These are phyloP conservation scores for Echinosophora koreensis DNA, from an alignment of 306 rosid genomes.

Conservation along the genomic window DNA sequence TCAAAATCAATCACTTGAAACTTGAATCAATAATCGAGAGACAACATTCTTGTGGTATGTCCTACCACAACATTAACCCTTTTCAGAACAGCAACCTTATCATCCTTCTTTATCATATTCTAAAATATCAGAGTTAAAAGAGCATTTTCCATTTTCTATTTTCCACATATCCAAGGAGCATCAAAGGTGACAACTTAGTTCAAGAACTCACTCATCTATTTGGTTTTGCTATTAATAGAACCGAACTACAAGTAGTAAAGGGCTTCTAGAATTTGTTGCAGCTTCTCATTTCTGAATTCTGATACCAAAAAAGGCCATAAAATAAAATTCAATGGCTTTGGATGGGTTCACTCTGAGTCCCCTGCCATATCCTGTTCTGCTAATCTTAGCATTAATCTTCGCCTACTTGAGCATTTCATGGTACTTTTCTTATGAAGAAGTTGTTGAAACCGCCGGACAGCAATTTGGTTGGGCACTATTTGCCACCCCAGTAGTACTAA, in stretches of 20 bases:
- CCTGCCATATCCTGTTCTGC: conserved; percentile 77
- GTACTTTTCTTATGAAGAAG: conserved; percentile 72
- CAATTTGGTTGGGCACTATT: conserved; percentile 65
- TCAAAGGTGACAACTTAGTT: not conserved
- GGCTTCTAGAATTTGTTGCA: not conserved
- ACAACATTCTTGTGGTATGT: not conserved
- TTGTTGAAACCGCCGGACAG: conserved; percentile 62
- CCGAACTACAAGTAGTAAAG: not conserved
- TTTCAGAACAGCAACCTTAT: conserved; percentile 16
- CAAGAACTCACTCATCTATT: not conserved
- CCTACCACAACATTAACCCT: conserved; percentile 21
- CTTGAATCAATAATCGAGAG: not conserved
- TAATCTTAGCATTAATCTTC: conserved; percentile 67
- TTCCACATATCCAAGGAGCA: no score
- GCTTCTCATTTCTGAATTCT: conserved; percentile 14
- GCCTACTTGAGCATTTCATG: conserved; percentile 70
- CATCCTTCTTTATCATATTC: conserved; percentile 20
- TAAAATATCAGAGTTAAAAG: no score
- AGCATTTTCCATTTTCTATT: no score
- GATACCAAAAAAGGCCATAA: conserved; percentile 16
- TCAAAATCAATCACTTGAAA: conserved; percentile 35
- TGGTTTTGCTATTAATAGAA: not conserved
- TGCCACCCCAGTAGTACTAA: conserved; percentile 58
- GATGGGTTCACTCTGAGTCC: conserved; percentile 76
- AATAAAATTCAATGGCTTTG: conserved; percentile 53